These are phyloP conservation scores for Clohesyomyces aquaticus DNA, from an alignment of 495 filamentous ascomycete species.

Conservation along the genomic window DNA sequence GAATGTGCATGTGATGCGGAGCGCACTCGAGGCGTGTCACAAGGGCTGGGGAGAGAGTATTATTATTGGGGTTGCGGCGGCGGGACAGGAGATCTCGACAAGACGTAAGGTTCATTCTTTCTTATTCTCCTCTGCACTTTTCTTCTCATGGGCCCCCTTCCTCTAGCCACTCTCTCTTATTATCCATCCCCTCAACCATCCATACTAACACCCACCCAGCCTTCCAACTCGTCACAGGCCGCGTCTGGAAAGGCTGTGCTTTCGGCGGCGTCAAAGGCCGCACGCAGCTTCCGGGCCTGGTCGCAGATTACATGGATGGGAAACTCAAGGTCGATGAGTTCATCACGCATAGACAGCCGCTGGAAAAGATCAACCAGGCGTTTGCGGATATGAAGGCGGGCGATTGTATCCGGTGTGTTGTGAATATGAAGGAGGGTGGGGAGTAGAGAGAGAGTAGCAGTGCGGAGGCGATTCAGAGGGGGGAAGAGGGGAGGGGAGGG, in stretches of 20 bases:
- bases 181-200: not conserved
- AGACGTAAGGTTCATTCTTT: conserved; percentile 91
- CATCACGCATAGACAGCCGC: conserved; percentile 90
- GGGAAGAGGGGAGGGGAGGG: too few relatives aligned
- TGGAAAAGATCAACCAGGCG: conserved; percentile 81
- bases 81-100: conserved; percentile 94
- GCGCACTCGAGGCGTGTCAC: conserved; percentile 95
- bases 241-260: conserved; percentile 96
- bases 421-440: conserved; percentile 56
- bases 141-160: too few relatives aligned
- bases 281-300: conserved; percentile 83
- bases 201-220: conserved; percentile 56
- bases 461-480: too few relatives aligned
- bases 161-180: not conserved
- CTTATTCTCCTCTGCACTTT: not conserved
- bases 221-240: conserved; percentile 97
- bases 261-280: conserved; percentile 99
- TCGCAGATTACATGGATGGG: conserved; percentile 86
- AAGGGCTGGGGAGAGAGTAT: conserved; percentile 99
- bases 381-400: conserved; percentile 95
- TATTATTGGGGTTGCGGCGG: conserved; percentile 95
- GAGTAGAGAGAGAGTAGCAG: not conserved
- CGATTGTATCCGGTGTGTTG: conserved; percentile 90
- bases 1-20: conserved; percentile 94
- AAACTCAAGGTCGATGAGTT: conserved; percentile 98